Base-by-base conservation (phyloP, 768 basidiomycete species). In the Xerocomus brunneocitrinus region DNA sequence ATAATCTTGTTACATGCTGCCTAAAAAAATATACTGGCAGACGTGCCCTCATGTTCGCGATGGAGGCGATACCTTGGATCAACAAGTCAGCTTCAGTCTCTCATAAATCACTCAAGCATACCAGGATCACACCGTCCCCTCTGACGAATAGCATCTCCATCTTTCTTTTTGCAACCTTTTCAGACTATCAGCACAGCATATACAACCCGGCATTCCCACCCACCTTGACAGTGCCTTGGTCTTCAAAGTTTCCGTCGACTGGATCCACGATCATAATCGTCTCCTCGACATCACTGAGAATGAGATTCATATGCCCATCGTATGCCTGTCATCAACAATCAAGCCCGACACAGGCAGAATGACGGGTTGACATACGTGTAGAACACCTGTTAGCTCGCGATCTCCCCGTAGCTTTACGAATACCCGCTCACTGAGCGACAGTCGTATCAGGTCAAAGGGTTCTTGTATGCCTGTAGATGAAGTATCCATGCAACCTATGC, bases 231-330 rank as follows among this genome's bases (percentile, higher is more conserved):
- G 83, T 79, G 2, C 79, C 79, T 48, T 80, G 77, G 3, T 75
- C 75, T 52, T 79, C 78, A 8, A 77, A 71, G 10, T 74, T 81
- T 40, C 79, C 80, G 34, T 95, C 93, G n/a, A 79, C 74, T 2
- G 79, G 73, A 59, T 98, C 94, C n/a, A 98, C 92, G 57, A 97
- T 79, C 83, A 95, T 89, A 57, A 98, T 92, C 3, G 89, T 94
- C 74, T 99, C 97, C 67, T 98, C 95, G 14, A 98, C 97, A 66
- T 98, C 91, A 63, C 91, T 94, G 62, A 99, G 78, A 58, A 99
- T 97, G 62, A 99, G 79, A 71, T 99, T 98, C 97, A 98, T 98
- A 71, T 98, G 97, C n/a, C 95, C 97, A 74, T 99, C 97, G 65
- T 98, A 98, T 22, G 97, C 97, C 97, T 99, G 64, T 60, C 47